Base-by-base conservation (phyloP, 495 filamentous ascomycete species). In the Letharia columbiana region DNA sequence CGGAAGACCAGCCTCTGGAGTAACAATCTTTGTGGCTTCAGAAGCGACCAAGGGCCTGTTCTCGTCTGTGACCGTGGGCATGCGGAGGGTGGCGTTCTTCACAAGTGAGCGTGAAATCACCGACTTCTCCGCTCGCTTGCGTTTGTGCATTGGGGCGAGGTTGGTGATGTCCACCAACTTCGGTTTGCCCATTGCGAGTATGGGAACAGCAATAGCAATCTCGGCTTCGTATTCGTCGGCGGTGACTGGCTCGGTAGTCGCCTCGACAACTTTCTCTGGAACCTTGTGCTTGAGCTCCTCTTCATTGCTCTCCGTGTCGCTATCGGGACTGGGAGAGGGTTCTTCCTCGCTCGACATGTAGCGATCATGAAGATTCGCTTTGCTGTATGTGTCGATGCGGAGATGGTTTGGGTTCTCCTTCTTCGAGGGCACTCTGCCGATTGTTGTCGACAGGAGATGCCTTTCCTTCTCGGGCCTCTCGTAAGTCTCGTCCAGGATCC, bases 301-400 rank as follows among this genome's bases (percentile, higher is more conserved):
- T 28, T 68, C 67, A 18, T 58, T 56, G 63, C 62, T 65, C 17
- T 57, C 67, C 40, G 35, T 60, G 39, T 71, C 67, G 62, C 68
- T 71, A 64, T 71, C 71, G n/a, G 71, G 71, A 41, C 71, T 70
- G n/a, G 71, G 71, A 7, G 71, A 73, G 40, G 71, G 67, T 61
- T 73, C 71, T 69, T 73, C 71, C 49, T 73, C 71, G 65, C 71
- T 73, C 17, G 69, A 71, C 62, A 71, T 64, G 59, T 73, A 73
- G 17, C 71, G 65, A 44, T 73, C 71, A 66, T 69, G 71, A 12
- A 70, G 71, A n/a, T 73, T 69, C 11, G 65, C 47, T 60, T 69
- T 61, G 44, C 67, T 62, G 40, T 67, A 69, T 39, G 71, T 69
- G 37, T 69, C 61, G 58, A 73, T 71, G 23, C 65, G 66, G 35